Conservation (phyloP, 192 early-diverging fungal species). For the Geranomyces variabilis region DNA sequence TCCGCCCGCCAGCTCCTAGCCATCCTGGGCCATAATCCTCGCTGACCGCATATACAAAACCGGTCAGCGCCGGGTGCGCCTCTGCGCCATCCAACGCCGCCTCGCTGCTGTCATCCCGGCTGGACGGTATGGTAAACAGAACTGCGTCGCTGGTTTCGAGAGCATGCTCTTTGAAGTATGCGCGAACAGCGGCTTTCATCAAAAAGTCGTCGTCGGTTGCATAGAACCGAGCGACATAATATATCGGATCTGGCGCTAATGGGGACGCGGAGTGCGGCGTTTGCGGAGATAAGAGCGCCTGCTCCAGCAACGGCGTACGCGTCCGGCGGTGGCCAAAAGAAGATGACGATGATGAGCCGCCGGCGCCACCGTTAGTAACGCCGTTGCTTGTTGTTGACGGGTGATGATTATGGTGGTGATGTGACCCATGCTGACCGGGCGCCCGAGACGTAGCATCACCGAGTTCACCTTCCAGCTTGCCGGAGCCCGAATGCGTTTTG, state of each 20-base stretch:
- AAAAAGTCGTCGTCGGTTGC: constrained; percentile 74
- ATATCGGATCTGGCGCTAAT: constrained; percentile 8
- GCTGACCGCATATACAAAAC: constrained; percentile 42
- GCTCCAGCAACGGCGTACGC: constrained; percentile 11
- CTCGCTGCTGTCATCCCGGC: neutral
- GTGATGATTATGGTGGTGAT: neutral
- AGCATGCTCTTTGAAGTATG: constrained; percentile 67
- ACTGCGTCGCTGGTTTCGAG: constrained; percentile 67
- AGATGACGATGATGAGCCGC: neutral
- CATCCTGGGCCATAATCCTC: constrained; percentile 33
- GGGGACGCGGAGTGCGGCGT: neutral
- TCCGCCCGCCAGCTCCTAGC: constrained; percentile 15
- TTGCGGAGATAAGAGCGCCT: constrained; percentile 12
- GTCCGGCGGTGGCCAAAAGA: neutral
- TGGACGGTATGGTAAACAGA: constrained; percentile 60
- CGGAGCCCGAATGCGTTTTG: neutral
- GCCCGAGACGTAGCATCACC: neutral
- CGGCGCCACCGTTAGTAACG: neutral
- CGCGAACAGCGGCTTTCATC: constrained; percentile 60
- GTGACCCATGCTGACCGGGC: neutral
- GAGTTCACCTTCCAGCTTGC: neutral
- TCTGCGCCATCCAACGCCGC: constrained; percentile 25
- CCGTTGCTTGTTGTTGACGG: neutral
- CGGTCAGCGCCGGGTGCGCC: constrained; percentile 47
- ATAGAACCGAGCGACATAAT: constrained; percentile 45